Percentiles rank a stretch among this genome's conserved stretches.
Conservation (phyloP, 2,329 filamentous ascomycete genomes). For the Ascosphaera pollenicola region DNA sequence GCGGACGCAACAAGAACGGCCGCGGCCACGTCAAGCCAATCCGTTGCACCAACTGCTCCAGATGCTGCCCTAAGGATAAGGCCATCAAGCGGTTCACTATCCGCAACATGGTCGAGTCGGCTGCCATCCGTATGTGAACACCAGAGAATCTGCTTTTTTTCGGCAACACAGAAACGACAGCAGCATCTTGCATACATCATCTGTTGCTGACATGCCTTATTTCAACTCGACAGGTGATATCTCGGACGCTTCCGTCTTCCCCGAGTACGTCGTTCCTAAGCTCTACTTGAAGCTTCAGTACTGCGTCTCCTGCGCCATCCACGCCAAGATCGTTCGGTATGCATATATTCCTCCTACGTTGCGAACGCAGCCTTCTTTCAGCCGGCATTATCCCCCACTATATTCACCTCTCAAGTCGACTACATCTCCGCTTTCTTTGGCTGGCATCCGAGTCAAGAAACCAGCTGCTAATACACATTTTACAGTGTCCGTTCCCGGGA, state of each 20-base stretch:
- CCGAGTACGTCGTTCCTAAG: constrained; percentile 99
- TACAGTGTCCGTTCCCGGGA: constrained; percentile 84
- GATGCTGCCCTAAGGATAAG: constrained; percentile 98
- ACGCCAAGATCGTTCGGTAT: constrained; percentile 99
- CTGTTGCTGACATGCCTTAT: constrained; percentile 2
- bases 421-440: constrained; percentile 4
- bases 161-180: too few relatives aligned
- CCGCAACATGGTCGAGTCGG: constrained; percentile 99
- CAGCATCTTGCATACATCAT: constrained; percentile 1
- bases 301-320: constrained; percentile 99
- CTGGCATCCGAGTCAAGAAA: not conserved
- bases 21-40: constrained; percentile 99
- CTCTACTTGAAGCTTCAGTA: constrained; percentile 99
- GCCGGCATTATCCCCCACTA: too few relatives aligned
- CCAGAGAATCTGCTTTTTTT: not conserved
- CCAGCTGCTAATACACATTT: constrained; percentile 3
- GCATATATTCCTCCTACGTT: constrained; percentile 19
- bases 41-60: constrained; percentile 71
- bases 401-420: not conserved
- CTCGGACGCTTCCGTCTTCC: constrained; percentile 97
- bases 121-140: constrained; percentile 78
- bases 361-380: too few relatives aligned
- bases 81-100: constrained; percentile 99
- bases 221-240: constrained; percentile 62
- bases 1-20: constrained; percentile 99